Base-by-base conservation (phyloP, 2,329 filamentous ascomycete species). In the Mollisia scopiformis region DNA sequence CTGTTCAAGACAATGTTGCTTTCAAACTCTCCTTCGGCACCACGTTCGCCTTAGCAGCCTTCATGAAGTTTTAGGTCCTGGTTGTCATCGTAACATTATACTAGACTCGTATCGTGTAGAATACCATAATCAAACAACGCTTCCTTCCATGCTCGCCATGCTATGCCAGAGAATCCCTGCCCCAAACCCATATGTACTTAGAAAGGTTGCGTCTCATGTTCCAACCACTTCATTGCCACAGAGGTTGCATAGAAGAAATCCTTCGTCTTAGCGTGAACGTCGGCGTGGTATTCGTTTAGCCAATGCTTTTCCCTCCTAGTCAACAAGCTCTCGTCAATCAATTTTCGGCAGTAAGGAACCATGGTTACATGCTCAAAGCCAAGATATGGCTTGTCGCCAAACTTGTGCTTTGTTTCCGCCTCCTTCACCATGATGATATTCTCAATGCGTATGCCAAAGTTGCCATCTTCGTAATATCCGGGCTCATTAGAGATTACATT, bases 351-450 rank as follows among this genome's bases (percentile, higher is more conserved):
- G 77, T 97, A 93, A 0, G 95, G 95, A 19, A 94, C 92, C 92
- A 99, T 92, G 0, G 95, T 99, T 66, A 98, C 93, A 75, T 96
- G 92, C 79, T 99, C 94, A 69, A 99, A 99, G 3, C 93, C 93
- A 35, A 98, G 81, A 78, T 91, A 99, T 2, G 93, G 90, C 79
- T 96, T 97, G 70, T 97, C 94, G 21, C 93, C 94, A 73, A 98
- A 98, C 35, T 88, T 87, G 76, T 96, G 85, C 63, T 88, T 88
- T 4, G 94, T 97, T 76, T 93, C 82, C n/a, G 90, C 89, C 74
- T 97, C 93, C 67, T 86, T 89, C 30, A 96, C 92, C 82, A 98
- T 89, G 66, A 96, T 87, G 71, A 99, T 88, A 75, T 99, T 99
- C 77, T 99, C 95, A 71, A 97, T 97, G 19, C 95, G 89, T 68